Evolutionary conservation across 768 basidiomycete species (phyloP).

Genomic region (Boletus bicolor): DNA sequence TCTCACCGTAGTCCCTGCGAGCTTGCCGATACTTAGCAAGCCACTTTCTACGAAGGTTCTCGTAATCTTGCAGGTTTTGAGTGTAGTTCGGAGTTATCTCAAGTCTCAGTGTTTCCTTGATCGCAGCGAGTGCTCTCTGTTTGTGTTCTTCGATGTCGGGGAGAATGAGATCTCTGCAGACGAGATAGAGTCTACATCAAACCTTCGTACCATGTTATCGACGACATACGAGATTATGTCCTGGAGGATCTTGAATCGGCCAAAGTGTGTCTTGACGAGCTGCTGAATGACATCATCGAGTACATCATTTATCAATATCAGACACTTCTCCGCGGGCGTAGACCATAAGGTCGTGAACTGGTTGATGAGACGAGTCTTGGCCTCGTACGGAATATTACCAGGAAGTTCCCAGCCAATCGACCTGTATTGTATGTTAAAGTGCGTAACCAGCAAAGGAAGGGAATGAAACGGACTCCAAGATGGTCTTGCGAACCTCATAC

Average conservation of each 20-base stretch:
- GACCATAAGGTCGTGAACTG: constrained; percentile 37
- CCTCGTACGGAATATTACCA: constrained; percentile 38
- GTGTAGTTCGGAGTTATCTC: constrained; percentile 42
- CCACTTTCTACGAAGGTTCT: constrained; percentile 25
- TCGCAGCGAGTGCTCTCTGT: constrained; percentile 15
- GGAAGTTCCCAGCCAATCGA: constrained; percentile 44
- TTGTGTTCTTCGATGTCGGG: constrained; percentile 31
- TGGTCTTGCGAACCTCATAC: constrained; percentile 33
- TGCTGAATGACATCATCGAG: constrained; percentile 29
- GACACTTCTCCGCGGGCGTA: constrained; percentile 33
- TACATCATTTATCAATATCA: constrained; percentile 31
- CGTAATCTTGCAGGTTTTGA: constrained; percentile 28
- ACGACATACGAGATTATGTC: constrained; percentile 34
- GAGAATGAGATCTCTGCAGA: constrained; percentile 26
- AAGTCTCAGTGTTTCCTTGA: constrained; percentile 35
- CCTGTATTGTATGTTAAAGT: constrained; percentile 22
- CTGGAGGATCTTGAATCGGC: constrained; percentile 37
- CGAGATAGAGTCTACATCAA: background rate
- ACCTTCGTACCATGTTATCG: background rate
- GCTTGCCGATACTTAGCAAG: constrained; percentile 21
- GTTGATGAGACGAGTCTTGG: constrained; percentile 37
- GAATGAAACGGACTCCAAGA: constrained; percentile 31
- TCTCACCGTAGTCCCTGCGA: background rate
- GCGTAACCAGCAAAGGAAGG: background rate
- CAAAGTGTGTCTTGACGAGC: constrained; percentile 37